Evolutionary conservation across 305 asterid genomes (phyloP), one percentile per base, ranked within the genome.

Genomic region (Fraxinus angustifolia): DNA sequence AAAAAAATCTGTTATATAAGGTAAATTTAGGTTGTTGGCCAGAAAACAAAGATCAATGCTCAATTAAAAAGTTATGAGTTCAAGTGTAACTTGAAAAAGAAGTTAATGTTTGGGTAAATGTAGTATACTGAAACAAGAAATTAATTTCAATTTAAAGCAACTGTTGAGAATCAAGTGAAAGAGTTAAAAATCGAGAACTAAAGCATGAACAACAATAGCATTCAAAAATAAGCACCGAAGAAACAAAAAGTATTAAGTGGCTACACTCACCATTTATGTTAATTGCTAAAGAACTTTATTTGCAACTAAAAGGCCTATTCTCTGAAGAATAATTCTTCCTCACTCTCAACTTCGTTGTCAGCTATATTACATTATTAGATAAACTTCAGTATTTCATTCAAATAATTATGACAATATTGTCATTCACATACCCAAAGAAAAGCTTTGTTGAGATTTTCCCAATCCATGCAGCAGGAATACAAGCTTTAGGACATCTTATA

Each of bases 131-230:
- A 68, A 68, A 68, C 75, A 3, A 30, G n/a, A 62, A 62, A 21
- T 58, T 33, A 58, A 56, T 14, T 77, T 77, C 71, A 77, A 16
- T 10, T 8, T 62, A 23, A 72, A 17, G 68, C 80, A 67, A 77
- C 76, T 81, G 38, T 70, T 23, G 36, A 67, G 40, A 82, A 81
- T 75, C 75, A 83, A 36, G 79, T 31, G 70, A 21, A 78, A 26
- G 45, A 70, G 28, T 78, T 34, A 19, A n/a, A 34, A 53, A 62
- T 62, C 34, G 6, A 75, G 50, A 31, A 21, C 23, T 75, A 21
- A 23, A 53, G 31, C 38, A 45, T 17, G 67, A 17, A 56, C 3
- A 6, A 75, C 6, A 30, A 75, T 21, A 50, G 23, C 23, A 50
- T 50, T 23, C 48, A 7, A 74, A 26, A 16, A 75, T 8, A 75